These are phyloP conservation scores for Camellia japonica DNA, from an alignment of 148 eudicot genomes.

Conservation along the genomic window DNA sequence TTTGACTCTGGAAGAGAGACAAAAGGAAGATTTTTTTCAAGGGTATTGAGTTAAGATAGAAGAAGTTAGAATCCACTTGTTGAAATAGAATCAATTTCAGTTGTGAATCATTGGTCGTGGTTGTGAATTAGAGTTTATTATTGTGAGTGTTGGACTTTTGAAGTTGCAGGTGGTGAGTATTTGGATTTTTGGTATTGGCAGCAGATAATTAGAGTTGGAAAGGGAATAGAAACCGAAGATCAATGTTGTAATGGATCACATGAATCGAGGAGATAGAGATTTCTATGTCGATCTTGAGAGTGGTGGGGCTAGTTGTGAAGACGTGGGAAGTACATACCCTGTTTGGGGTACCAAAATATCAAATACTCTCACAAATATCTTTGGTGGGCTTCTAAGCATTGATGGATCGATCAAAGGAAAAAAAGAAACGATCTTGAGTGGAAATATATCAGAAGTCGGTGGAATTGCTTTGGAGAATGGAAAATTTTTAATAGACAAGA, in stretches of 20 bases:
- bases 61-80: not conserved
- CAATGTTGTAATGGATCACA: constrained; percentile 34
- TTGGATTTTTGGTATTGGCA: not conserved
- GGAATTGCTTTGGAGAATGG: constrained; percentile 29
- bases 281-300: constrained; percentile 56
- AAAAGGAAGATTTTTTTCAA: not conserved
- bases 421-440: constrained; percentile 18
- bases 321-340: no score
- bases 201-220: constrained; percentile 17
- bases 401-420: constrained; percentile 28
- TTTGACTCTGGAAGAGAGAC: not conserved
- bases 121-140: not conserved
- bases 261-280: constrained; percentile 28
- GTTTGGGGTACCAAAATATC: not conserved
- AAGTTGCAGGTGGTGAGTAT: not conserved
- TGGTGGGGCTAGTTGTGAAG: constrained; percentile 19
- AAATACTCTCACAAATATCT: constrained; percentile 15
- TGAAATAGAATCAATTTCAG: not conserved
- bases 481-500: constrained; percentile 32
- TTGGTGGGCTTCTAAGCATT: constrained; percentile 21
- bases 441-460: constrained; percentile 11
- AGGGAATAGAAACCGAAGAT: not conserved
- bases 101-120: not conserved
- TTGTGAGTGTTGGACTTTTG: not conserved
- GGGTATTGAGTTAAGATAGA: not conserved